phyloP scores from a whole-genome alignment of 2,329 filamentous ascomycete species.

The Cytospora leucostoma region DNA sequence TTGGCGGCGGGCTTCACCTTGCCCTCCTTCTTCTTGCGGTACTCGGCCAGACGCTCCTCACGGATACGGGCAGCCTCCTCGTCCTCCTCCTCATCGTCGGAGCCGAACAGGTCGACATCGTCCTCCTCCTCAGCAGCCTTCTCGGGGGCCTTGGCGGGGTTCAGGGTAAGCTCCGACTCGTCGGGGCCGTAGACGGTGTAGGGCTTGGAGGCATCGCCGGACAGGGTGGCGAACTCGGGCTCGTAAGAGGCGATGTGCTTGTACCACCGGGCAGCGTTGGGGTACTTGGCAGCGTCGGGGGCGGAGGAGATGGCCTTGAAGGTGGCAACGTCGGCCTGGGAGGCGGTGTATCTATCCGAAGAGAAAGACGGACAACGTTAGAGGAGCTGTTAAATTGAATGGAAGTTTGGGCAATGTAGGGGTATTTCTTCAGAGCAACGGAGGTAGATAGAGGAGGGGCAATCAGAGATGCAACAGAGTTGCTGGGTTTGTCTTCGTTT shows the following conservation, averaged over 20 bases:
- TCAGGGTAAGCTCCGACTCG: constrained; percentile 71
- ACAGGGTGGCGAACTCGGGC: constrained; percentile 86
- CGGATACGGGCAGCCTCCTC: constrained; percentile 80
- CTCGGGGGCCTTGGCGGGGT: constrained; percentile 81
- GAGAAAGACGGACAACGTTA: constrained; percentile 9
- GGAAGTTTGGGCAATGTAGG: background rate
- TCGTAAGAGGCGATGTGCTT: constrained; percentile 95
- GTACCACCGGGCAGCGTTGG: constrained; percentile 96
- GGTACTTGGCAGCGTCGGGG: constrained; percentile 84
- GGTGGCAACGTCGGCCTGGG: constrained; percentile 93
- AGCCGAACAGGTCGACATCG: constrained; percentile 91
- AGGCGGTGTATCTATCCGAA: constrained; percentile 58
- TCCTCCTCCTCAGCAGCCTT: constrained; percentile 72
- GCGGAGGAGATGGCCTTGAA: constrained; percentile 83
- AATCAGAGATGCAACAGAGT: constrained; percentile 70
- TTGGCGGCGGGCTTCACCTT: constrained; percentile 93
- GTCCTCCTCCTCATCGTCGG: constrained; percentile 92
- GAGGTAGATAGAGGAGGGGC: constrained; percentile 1
- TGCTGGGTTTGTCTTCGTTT: constrained; percentile 67
- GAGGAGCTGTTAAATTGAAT: background rate
- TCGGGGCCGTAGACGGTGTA: constrained; percentile 93
- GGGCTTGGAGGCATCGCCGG: constrained; percentile 86
- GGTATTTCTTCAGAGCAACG: background rate
- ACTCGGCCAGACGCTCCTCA: constrained; percentile 88
- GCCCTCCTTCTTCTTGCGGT: constrained; percentile 94